Conservation (phyloP, 495 filamentous ascomycete species). For the Penicillium mononematosum region DNA sequence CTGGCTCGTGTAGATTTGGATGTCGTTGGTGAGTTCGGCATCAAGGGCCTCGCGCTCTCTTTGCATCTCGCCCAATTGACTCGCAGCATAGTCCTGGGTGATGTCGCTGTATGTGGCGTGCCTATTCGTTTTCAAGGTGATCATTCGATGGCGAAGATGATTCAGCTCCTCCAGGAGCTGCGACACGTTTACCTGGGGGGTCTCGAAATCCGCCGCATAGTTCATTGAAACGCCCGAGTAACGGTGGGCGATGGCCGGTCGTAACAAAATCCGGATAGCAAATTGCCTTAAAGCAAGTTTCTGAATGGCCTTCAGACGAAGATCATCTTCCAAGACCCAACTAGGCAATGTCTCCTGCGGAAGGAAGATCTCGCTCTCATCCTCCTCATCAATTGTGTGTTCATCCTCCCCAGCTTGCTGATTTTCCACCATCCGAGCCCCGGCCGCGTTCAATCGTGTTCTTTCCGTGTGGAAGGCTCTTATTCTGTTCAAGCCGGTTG, state of each 20-base stretch:
- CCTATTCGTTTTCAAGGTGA: slow-evolving; percentile 24
- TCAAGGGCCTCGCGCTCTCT: slow-evolving; percentile 29
- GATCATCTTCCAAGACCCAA: slow-evolving; percentile 33
- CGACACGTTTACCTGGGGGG: slow-evolving; percentile 32
- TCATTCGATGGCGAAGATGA: slow-evolving; percentile 32
- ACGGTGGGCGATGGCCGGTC: slow-evolving; percentile 41
- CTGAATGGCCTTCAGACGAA: slow-evolving; percentile 42
- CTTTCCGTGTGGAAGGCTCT: slow-evolving; percentile 28
- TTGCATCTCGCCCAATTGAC: slow-evolving; percentile 13
- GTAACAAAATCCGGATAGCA: slow-evolving; percentile 41
- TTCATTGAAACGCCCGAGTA: slow-evolving; percentile 41
- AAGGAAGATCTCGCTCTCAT: slow-evolving; percentile 18
- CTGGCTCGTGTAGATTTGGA: slow-evolving; percentile 29
- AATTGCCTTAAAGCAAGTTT: slow-evolving; percentile 46
- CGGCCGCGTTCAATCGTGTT: slow-evolving; percentile 7
- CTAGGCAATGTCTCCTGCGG: slow-evolving; percentile 25
- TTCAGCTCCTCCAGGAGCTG: slow-evolving; percentile 38
- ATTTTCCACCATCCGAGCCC: slow-evolving; percentile 13
- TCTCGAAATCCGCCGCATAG: slow-evolving; percentile 28
- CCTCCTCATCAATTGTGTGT: slow-evolving; percentile 14
- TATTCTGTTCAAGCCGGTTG: slow-evolving; percentile 14
- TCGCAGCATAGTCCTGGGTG: slow-evolving; percentile 19
- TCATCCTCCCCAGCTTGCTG: slow-evolving; percentile 8
- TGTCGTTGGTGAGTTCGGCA: slow-evolving; percentile 31
- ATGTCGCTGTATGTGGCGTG: slow-evolving; percentile 32